Percentiles rank a stretch among this genome's conserved stretches.
phyloP scores from a whole-genome alignment of 2,329 filamentous ascomycete species.

The Aspergillus phoenicis region DNA sequence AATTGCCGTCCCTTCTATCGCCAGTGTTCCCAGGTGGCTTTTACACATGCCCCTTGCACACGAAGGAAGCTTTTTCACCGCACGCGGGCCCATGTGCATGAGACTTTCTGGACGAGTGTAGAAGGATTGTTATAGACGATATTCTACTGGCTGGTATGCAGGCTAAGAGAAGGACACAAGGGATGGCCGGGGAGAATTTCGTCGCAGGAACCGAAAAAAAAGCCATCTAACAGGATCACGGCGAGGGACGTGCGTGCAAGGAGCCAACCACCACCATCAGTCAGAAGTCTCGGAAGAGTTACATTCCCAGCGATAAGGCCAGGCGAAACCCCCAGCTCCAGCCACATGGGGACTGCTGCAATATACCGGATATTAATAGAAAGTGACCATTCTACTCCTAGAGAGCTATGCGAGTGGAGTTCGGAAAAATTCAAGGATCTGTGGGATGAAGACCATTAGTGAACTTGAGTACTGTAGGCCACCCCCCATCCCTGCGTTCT shows the following conservation, averaged over 20 bases:
- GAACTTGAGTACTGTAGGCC: not conserved
- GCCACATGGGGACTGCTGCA: slow-evolving; percentile 3
- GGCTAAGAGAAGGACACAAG: not conserved
- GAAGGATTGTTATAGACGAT: not conserved
- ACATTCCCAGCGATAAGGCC: not conserved
- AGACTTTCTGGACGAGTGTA: not conserved
- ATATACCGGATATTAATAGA: slow-evolving; percentile 6
- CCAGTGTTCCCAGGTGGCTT: not conserved
- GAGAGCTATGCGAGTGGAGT: not conserved
- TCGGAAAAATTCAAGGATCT: not conserved
- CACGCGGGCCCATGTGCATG: not conserved
- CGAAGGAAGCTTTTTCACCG: not conserved
- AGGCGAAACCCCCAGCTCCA: not conserved
- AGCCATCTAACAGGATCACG: not conserved
- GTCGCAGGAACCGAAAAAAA: not conserved
- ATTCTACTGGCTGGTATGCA: slow-evolving; percentile 3
- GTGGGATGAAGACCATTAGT: not conserved
- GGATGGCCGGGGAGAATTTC: not conserved
- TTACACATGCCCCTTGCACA: not conserved
- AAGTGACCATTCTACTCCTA: not conserved
- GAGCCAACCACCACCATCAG: not conserved
- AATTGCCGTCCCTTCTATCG: not conserved
- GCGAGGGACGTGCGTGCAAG: slow-evolving; percentile 6
- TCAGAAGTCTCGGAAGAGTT: not conserved
- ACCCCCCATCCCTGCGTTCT: not conserved